Evolutionary conservation across 768 basidiomycete species (phyloP).

Genomic region (Kwoniella botswanensis): DNA sequence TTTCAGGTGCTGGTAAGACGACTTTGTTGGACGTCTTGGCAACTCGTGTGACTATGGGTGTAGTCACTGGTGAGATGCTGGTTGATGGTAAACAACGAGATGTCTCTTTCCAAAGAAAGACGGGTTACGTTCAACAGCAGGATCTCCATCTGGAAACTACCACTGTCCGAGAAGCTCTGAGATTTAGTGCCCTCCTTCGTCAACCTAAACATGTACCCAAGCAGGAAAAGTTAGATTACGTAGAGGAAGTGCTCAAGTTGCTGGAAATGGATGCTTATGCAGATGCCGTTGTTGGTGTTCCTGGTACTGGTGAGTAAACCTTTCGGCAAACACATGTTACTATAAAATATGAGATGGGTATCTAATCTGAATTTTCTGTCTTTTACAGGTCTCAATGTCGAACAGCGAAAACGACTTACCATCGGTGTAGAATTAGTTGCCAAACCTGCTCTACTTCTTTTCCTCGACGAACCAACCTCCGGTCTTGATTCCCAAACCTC

Average conservation of each 20-base stretch:
- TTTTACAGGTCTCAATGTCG: slow-evolving; percentile 53
- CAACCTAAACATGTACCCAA: slow-evolving; percentile 57
- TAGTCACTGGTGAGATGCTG: slow-evolving; percentile 61
- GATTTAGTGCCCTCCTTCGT: slow-evolving; percentile 60
- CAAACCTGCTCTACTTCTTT: slow-evolving; percentile 60
- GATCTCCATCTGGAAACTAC: slow-evolving; percentile 59
- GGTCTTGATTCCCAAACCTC: slow-evolving; percentile 78
- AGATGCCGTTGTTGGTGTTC: slow-evolving; percentile 57
- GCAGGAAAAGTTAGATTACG: slow-evolving; percentile 59
- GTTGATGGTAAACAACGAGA: slow-evolving; percentile 60
- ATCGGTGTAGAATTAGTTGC: slow-evolving; percentile 60
- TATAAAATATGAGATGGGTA: too few species aligned
- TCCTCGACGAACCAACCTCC: slow-evolving; percentile 63
- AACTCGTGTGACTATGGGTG: slow-evolving; percentile 59
- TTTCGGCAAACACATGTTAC: not conserved
- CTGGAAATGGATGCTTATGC: slow-evolving; percentile 59
- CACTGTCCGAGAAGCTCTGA: slow-evolving; percentile 62
- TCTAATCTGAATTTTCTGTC: not conserved
- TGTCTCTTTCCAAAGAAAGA: slow-evolving; percentile 60
- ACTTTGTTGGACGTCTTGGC: slow-evolving; percentile 58
- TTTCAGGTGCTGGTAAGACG: slow-evolving; percentile 63
- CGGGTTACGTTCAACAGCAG: slow-evolving; percentile 60
- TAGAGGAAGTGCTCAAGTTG: slow-evolving; percentile 60
- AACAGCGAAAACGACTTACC: slow-evolving; percentile 44
- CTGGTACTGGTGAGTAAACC: slow-evolving; percentile 52